A percentile compares a stretch with the other conserved stretches of the same genome.
Conservation (phyloP, 2,329 filamentous ascomycete genomes). For the Karstenula rhodostoma region DNA sequence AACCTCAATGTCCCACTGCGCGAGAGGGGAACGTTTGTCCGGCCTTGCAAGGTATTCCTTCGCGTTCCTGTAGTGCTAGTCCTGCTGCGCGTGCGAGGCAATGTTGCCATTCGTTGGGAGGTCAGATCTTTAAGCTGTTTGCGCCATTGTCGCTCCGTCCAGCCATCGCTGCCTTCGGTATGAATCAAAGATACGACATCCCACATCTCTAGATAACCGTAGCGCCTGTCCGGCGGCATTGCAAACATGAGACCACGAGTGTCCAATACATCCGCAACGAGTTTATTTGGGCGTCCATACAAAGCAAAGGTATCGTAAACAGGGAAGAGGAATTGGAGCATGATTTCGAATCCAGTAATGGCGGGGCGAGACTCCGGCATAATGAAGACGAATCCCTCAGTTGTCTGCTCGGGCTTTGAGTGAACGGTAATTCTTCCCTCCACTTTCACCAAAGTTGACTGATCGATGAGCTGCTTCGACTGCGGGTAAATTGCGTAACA, state of each 20-base stretch:
- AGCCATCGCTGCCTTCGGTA: conserved; percentile 75
- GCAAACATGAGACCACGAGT: conserved; percentile 95
- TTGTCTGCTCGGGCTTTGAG: conserved; percentile 75
- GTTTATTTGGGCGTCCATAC: conserved; percentile 85
- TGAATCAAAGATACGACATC: conserved; percentile 85
- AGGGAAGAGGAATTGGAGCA: conserved; percentile 90
- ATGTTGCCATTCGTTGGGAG: conserved; percentile 73
- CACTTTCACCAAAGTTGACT: conserved; percentile 91
- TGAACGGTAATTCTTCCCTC: conserved; percentile 92
- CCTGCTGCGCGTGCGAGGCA: conserved; percentile 43
- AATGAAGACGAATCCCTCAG: conserved; percentile 95
- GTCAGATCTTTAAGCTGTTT: conserved; percentile 89
- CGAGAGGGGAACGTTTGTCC: conserved; percentile 49
- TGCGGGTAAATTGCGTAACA: conserved; percentile 97
- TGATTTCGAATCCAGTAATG: conserved; percentile 92
- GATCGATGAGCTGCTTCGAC: conserved; percentile 90
- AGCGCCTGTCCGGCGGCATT: conserved; percentile 86
- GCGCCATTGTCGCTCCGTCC: conserved; percentile 91
- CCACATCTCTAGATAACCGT: conserved; percentile 88
- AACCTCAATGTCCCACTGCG: conserved; percentile 50
- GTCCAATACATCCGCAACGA: conserved; percentile 88
- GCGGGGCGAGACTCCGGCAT: conserved; percentile 96
- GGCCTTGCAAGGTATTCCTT: conserved; percentile 53
- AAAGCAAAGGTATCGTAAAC: conserved; percentile 91
- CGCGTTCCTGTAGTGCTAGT: conserved; percentile 42